Evolutionary conservation across 495 filamentous ascomycete species (phyloP).

Genomic region (Penicillium salamii): DNA sequence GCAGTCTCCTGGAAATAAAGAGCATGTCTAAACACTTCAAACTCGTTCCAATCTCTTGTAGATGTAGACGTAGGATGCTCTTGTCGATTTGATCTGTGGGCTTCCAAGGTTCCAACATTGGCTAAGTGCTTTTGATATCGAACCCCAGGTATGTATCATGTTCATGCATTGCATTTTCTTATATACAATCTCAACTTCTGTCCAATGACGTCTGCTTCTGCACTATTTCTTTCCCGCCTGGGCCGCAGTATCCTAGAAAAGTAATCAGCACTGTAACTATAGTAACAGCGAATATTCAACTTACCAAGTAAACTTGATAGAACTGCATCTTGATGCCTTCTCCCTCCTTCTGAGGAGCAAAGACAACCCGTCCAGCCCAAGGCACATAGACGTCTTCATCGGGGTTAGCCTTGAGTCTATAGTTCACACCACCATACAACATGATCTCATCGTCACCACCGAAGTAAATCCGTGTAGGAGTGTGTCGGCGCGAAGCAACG

Average conservation of each 20-base stretch:
- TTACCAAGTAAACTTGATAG: constrained; percentile 66
- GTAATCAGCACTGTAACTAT: constrained; percentile 3
- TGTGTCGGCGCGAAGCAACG: constrained; percentile 51
- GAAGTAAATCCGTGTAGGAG: constrained; percentile 50
- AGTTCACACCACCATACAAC: constrained; percentile 58
- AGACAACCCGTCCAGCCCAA: constrained; percentile 55
- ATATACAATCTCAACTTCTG: background rate
- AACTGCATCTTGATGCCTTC: constrained; percentile 54
- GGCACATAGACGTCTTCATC: constrained; percentile 41
- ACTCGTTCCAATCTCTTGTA: constrained; percentile 17
- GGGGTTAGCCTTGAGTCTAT: constrained; percentile 50
- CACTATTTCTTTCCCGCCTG: constrained; percentile 38
- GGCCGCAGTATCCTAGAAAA: constrained; percentile 33
- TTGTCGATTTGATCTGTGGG: too few relatives aligned
- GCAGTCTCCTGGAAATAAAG: constrained; percentile 38
- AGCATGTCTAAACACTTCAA: constrained; percentile 35
- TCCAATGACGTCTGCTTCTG: background rate
- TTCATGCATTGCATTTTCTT: background rate
- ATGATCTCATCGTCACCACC: constrained; percentile 55
- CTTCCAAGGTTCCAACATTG: too few relatives aligned
- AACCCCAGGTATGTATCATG: too few relatives aligned
- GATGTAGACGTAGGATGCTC: constrained; percentile 10
- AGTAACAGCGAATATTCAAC: constrained; percentile 21
- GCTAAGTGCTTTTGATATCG: too few relatives aligned
- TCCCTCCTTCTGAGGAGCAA: constrained; percentile 40